Evolutionary conservation across 1,284 basidiomycete genomes (phyloP).

Genomic region (Marasmius tenuissimus): DNA sequence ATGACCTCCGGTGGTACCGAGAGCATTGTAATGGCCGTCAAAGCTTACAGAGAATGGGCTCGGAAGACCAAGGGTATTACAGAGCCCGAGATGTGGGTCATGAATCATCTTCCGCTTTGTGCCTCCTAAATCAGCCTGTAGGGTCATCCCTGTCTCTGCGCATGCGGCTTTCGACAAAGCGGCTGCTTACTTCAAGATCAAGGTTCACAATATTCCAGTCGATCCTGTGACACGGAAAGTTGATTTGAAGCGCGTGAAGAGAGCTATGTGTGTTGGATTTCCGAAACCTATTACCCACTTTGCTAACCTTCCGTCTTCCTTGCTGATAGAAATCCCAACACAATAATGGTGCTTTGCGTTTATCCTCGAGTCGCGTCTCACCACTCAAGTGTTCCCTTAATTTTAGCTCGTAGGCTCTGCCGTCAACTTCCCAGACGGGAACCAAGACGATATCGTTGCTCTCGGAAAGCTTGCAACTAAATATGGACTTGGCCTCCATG

Average conservation of each 20-base stretch:
- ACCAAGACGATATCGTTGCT: constrained; percentile 85
- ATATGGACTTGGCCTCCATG: constrained; percentile 86
- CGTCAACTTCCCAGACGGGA: constrained; percentile 91
- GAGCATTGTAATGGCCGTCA: constrained; percentile 92
- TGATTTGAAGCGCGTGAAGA: constrained; percentile 72
- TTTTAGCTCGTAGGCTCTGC: constrained; percentile 83
- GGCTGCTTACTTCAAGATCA: constrained; percentile 88
- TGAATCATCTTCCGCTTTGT: background rate
- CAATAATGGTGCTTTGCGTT: constrained; percentile 61
- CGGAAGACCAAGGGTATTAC: constrained; percentile 82
- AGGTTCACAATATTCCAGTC: constrained; percentile 89
- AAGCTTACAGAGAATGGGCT: constrained; percentile 95
- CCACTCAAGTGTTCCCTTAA: constrained; percentile 5
- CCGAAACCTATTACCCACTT: background rate
- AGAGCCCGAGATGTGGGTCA: constrained; percentile 85
- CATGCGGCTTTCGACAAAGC: constrained; percentile 98
- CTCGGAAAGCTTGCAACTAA: constrained; percentile 77
- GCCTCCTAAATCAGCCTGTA: constrained; percentile 26
- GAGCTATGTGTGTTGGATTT: constrained; percentile 73
- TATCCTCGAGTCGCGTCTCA: background rate
- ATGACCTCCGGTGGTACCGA: constrained; percentile 97
- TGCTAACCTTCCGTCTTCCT: constrained; percentile 2
- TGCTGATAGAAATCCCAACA: constrained; percentile 68
- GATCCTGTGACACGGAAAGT: constrained; percentile 81
- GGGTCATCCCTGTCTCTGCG: constrained; percentile 82